A percentile compares a stretch with the other conserved stretches of the same genome.
phyloP scores from a whole-genome alignment of 441 rosid genomes.

The Jatropha multifida region DNA sequence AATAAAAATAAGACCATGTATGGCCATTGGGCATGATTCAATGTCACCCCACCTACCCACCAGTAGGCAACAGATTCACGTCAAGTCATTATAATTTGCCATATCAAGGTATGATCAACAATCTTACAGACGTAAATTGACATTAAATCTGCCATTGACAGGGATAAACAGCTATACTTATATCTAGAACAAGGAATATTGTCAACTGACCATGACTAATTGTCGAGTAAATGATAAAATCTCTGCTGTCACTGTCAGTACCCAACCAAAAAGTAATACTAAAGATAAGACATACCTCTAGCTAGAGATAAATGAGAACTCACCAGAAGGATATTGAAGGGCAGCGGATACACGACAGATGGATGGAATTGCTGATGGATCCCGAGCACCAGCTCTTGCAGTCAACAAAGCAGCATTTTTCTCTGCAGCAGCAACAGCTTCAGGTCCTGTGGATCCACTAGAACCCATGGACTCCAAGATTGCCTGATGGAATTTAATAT shows the following conservation, averaged over 20 bases:
- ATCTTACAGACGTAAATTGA: background rate
- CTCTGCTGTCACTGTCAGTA: background rate
- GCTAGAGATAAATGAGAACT: conserved; percentile 28
- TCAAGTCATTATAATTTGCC: background rate
- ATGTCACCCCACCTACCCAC: conserved; percentile 3
- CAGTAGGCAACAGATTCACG: conserved; percentile 4
- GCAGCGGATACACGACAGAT: conserved; percentile 96
- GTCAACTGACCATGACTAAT: background rate
- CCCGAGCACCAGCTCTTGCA: conserved; percentile 98
- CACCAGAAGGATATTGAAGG: conserved; percentile 94
- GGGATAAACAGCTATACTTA: background rate
- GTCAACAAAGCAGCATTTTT: conserved; percentile 91
- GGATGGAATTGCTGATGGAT: conserved; percentile 98
- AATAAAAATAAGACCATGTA: conserved; percentile 1
- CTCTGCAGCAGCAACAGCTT: conserved; percentile 87
- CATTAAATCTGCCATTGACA: conserved; percentile 3
- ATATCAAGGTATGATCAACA: background rate
- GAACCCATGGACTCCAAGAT: conserved; percentile 88
- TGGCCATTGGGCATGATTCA: conserved; percentile 4
- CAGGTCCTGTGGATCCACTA: conserved; percentile 88
- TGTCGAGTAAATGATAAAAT: background rate
- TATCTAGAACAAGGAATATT: background rate
- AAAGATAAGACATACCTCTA: background rate
- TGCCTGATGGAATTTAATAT: conserved; percentile 50
- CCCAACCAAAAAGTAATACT: background rate